Base-by-base conservation (phyloP, 805 yeast species). In the Ogataea sp. region DNA sequence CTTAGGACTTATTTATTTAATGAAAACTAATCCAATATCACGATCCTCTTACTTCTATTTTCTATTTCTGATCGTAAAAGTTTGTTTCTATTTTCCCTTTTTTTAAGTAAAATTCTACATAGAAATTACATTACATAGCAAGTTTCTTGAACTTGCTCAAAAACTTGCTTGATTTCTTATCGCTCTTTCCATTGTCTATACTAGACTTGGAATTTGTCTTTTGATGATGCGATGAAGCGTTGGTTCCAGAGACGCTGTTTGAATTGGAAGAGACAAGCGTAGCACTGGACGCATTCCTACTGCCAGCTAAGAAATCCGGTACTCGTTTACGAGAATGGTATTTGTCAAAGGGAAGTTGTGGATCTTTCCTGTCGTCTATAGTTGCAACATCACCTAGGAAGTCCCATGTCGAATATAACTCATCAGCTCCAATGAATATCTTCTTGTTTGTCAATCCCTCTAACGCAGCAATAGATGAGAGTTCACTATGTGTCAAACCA, bases 401-500 rank as follows among this genome's bases (percentile, higher is more conserved):
- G 39, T 59, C 64, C 50, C 57, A 49, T 1, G 60, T 49, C 9
- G 77, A 75, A 43, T 85, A 61, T 2, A 86, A 59, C 39, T 81
- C 78, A 55, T 84, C 94, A 13, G 89, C 78, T 0, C 97, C 97
- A 42, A 90, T 62, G 43, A 81, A 75, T 15, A 93, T 72, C 44
- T 87, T 95, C 53, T 77, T 80, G 51, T 82, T 75, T 41, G 75
- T 67, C 34, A 70, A 58, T 15, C 64, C 59, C 8, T 86, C 73
- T 35, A 87, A 67, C 45, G 85, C 90, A 49, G 84, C 80, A 4
- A 80, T 78, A 11, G 85, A 71, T 45, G 90, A 73, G 23, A 83
- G 64, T 58, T 93, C 99, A 2, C 89, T 73, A 47, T 81, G 75
- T 0, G 97, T 86, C 17, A 84, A 61, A 8, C 97, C 98, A 18